Percentiles rank a stretch among this genome's conserved stretches.
These are phyloP conservation scores for Trametes sp. DNA, from an alignment of 1,284 basidiomycete genomes.

Conservation along the genomic window DNA sequence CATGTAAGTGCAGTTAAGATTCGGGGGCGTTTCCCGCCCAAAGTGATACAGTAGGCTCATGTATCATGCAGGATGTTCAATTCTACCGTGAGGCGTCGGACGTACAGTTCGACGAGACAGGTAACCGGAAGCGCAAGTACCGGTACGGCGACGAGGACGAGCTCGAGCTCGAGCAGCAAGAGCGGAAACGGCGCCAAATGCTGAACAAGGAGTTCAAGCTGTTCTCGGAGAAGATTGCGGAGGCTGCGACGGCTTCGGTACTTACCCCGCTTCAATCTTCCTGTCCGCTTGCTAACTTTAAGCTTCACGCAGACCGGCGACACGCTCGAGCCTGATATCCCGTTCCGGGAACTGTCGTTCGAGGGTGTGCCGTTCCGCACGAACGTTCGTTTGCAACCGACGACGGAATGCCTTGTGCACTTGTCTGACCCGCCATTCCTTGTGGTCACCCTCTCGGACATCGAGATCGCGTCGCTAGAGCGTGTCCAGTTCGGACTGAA, in stretches of 20 bases:
- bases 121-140: constrained; percentile 97
- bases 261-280: constrained; percentile 35
- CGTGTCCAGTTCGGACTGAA: constrained; percentile 97
- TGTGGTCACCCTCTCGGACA: constrained; percentile 93
- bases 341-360: constrained; percentile 97
- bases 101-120: constrained; percentile 98
- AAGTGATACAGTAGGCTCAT: background rate
- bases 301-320: constrained; percentile 68
- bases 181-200: constrained; percentile 87
- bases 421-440: constrained; percentile 96
- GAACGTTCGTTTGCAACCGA: constrained; percentile 94
- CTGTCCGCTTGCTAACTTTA: constrained; percentile 14
- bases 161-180: constrained; percentile 98
- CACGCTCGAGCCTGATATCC: constrained; percentile 92
- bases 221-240: constrained; percentile 94
- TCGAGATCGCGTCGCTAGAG: constrained; percentile 97
- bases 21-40: background rate
- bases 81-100: constrained; percentile 99
- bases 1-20: constrained; percentile 60
- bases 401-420: constrained; percentile 96
- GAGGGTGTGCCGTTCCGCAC: constrained; percentile 97
- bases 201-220: constrained; percentile 96
- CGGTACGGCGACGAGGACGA: constrained; percentile 99
- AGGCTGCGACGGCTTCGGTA: constrained; percentile 81
- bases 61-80: constrained; percentile 82